Base-by-base conservation (phyloP, 306 rosid species). In the Glycine soja region DNA sequence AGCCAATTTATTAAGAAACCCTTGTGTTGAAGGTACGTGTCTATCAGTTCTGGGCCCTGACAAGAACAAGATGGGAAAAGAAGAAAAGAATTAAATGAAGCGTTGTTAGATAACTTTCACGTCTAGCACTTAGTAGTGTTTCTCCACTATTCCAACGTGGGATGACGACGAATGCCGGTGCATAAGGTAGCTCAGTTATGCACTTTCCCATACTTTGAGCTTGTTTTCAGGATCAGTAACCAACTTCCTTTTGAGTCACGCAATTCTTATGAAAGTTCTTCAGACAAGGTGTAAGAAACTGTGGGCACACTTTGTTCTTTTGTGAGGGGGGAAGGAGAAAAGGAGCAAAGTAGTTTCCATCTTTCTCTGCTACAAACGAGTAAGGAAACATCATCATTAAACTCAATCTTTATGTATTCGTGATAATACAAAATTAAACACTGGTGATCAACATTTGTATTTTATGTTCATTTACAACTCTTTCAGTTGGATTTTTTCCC, bases 121-220 rank as follows among this genome's bases (percentile, higher is more conserved):
- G 50, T 13, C 10, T 11, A 32, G 24, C 30, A 46, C 4, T 16
- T 64, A 43, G 2, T 71, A 7, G 45, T 71, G 78, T 11, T 54
- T 70, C 43, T 45, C 50, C 72, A 80, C 64, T 80, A 24, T 24
- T 69, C 51, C 69, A n/a, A 57, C 52, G 70, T 79, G 70, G 70
- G 70, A 56, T 56, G 76, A 24, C 30, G 30, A 24, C 30, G 76
- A 19, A 56, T 57, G 46, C 30, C 50, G 57, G 54, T 78, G 61
- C 38, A 24, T 24, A 24, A 15, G 52, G 42, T 18, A 32, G 6
- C 14, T 18, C 6, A 70, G 52, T 80, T 46, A 72, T 42, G 38
- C 54, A 18, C 72, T 58, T 68, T 56, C 8, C 81, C 81, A 56
- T 48, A 40, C 15, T 69, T 76, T 76, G 36, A 66, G 58, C 77